Conservation (phyloP, 805 yeast genomes). For the Sugiyamaella lignohabitans region DNA sequence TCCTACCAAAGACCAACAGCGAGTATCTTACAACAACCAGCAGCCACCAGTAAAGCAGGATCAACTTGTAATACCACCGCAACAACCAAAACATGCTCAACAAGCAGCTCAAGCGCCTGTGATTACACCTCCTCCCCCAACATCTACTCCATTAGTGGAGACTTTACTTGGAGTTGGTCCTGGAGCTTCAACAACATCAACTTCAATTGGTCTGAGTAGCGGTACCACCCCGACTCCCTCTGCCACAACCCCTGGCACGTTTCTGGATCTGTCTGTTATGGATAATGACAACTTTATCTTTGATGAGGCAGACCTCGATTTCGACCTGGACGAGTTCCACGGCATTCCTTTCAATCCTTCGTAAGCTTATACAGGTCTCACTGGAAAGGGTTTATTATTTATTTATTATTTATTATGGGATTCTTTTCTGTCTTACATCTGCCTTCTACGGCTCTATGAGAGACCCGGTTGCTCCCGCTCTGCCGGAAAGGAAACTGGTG, state of each 20-base stretch:
- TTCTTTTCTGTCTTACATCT: not conserved
- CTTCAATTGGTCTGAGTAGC: not conserved
- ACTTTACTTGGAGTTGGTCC: not conserved
- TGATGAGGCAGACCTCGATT: constrained; percentile 14
- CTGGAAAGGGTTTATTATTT: not conserved
- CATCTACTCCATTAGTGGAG: not conserved
- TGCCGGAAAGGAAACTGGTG: not conserved
- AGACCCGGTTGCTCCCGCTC: too few species aligned
- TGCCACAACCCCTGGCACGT: constrained; percentile 15
- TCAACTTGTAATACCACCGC: not conserved
- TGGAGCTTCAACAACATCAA: not conserved
- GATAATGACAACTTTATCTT: constrained; percentile 18
- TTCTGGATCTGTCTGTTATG: constrained; percentile 18
- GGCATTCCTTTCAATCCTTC: constrained; percentile 25
- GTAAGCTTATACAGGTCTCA: not conserved
- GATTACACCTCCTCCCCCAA: not conserved
- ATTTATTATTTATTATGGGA: not conserved
- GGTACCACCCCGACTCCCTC: not conserved
- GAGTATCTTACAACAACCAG: too few species aligned
- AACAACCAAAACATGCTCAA: too few species aligned
- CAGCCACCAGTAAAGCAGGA: too few species aligned
- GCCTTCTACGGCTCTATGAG: too few species aligned
- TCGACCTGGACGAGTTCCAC: constrained; percentile 19
- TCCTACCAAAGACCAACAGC: constrained; percentile 3
- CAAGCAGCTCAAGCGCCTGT: not conserved